Evolutionary conservation across 768 basidiomycete genomes (phyloP), one percentile per base, ranked within the genome.

Genomic region (Lentinula raphanica): DNA sequence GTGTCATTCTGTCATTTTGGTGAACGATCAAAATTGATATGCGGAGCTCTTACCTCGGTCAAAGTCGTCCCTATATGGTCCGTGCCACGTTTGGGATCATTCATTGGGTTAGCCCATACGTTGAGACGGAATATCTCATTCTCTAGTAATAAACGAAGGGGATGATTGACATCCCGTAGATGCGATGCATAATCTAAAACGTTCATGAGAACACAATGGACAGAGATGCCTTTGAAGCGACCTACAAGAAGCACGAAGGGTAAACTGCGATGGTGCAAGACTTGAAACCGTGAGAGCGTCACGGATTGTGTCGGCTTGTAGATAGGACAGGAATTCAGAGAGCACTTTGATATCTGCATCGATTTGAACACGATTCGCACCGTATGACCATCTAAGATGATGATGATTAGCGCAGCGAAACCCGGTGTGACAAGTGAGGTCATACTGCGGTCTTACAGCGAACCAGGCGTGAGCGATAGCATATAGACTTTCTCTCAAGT

Each of bases 61-160:
- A 88, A 75, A 19, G 79, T 78, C 60, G 73, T 75, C 7, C 79
- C 79, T 38, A 79, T 64, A 44, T 87, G 75, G 66, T 93, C 88
- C 1, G 69, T 65, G 17, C 88, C 88, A 62, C 87, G 84, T 63
- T 81, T 84, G 4, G 77, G 64, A 61, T 97, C 95, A 59, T 87
- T 89, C 29, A 81, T 79, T 0, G 93, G 92, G 70, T 98, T 98
- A 44, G 78, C 78, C 97, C 97, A 98, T 7, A 98, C 94, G 3
- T 76, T 81, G 42, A 98, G 72, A 15, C 94, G 81, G 64, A 80
- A 84, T 42, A 98, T 85, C 69, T 99, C 97, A 67, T 92, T 94
- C 70, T 96, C 93, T 6, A 94, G 85, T 12, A 98, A 79, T 7
- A 96, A 72, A 21, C 87, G 80, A n/a, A 98, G 74, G 0, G 96